A percentile compares a stretch with the other conserved stretches of the same genome.
phyloP scores from a whole-genome alignment of 129 eudicot species.

The Centaurea solstitialis region DNA sequence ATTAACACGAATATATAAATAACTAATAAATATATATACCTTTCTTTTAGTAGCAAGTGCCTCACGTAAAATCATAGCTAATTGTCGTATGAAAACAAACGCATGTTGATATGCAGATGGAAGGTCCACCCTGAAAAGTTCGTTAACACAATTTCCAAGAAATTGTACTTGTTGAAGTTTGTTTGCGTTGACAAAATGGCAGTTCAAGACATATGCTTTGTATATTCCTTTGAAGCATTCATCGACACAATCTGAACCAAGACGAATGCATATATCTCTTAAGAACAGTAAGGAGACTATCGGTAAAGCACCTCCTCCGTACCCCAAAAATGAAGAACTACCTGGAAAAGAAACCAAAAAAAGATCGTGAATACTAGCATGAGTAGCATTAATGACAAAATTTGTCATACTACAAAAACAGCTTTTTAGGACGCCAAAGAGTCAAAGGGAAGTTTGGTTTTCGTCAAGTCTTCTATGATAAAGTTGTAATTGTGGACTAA shows the following conservation, averaged over 20 bases:
- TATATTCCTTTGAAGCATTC: conserved; percentile 93
- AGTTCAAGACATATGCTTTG: conserved; percentile 78
- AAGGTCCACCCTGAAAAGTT: conserved; percentile 77
- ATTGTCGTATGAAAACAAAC: conserved; percentile 83
- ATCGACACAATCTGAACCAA: conserved; percentile 89
- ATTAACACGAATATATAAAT: background rate
- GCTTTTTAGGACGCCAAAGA: background rate
- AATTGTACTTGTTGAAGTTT: conserved; percentile 89
- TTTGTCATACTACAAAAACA: background rate
- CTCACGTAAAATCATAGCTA: conserved; percentile 76
- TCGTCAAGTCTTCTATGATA: no score
- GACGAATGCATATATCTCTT: conserved; percentile 73
- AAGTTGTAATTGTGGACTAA: no score
- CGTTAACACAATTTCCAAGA: conserved; percentile 83
- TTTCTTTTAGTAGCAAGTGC: conserved; percentile 61
- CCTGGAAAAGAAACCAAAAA: conserved; percentile 46
- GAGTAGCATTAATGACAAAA: no score
- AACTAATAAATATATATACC: conserved; percentile 27
- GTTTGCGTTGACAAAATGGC: conserved; percentile 75
- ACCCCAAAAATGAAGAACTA: conserved; percentile 96
- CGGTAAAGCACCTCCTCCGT: conserved; percentile 87
- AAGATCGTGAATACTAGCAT: background rate
- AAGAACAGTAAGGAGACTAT: conserved; percentile 80
- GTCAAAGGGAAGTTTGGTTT: background rate
- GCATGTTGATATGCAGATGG: conserved; percentile 92